Evolutionary conservation across 1,284 basidiomycete species (phyloP), one percentile per base, ranked within the genome.

Genomic region (Melanopsichium pennsylvanicum): DNA sequence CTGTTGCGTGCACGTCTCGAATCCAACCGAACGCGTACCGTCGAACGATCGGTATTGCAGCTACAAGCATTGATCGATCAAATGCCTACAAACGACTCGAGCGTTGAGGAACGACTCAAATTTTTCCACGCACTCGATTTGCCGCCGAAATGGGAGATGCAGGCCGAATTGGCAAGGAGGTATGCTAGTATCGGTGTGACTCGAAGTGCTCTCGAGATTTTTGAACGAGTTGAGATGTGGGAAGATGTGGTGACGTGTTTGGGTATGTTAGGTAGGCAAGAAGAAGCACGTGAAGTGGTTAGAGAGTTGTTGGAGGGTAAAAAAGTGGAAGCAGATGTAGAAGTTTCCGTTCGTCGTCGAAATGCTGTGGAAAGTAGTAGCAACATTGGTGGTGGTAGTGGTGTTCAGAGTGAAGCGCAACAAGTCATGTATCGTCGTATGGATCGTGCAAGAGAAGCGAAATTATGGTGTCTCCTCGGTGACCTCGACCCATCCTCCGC

Each of bases 401-500:
- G 33, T 15, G n/a, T n/a, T n/a, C n/a, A 29, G 19, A 57, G 48
- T 77, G 81, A 58, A 81, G 83, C 16, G 75, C 82, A 55, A 79
- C 85, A 33, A 74, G 79, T 15, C 80, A 84, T 16, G 83, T 84
- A 19, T 84, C 86, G 48, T 80, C 81, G 81, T 32, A 83, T 90
- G 62, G 90, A 91, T 67, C 82, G 84, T 7, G 81, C 89, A 13
- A 86, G 94, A 32, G 88, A 91, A 79, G 92, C 93, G 7, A 97
- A 97, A 83, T 83, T 98, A 21, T 95, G 92, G 91, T 98, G 96
- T 83, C 84, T 97, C 4, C 85, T 97, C 13, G 96, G 95, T 5
- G 96, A 99, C 80, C 86, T 99, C 27, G 90, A 96, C 74, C 78
- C 82, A 0, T 82, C 85, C 18, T 75, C 87, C 58, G 85, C 90